Base-by-base conservation (phyloP, 1,284 basidiomycete species). In the Coniophora puteana region DNA sequence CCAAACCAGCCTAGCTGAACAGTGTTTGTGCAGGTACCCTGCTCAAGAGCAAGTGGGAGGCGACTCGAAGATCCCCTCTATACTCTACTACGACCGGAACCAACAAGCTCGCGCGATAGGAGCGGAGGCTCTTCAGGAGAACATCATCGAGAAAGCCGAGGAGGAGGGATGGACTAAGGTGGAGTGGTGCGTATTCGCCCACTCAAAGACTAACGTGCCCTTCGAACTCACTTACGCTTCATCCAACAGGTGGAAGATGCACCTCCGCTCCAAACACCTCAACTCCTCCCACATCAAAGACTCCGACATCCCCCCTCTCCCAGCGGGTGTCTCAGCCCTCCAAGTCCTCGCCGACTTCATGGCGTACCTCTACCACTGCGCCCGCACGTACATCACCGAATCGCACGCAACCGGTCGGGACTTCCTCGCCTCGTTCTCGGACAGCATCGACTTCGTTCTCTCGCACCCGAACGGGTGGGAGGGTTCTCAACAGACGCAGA, bases 11-110 rank as follows among this genome's bases (percentile, higher is more conserved):
- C 4, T 18, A 2, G 27, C 17, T 14, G 16, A 33, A 8, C 41
- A 32, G 34, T n/a, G 0, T 14, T 5, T 7, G 22, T 4, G 34
- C 46, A 78, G 75, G 34, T 78, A 71, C 40, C 76, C 75, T 12
- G 72, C 68, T 8, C 75, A 76, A 47, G 71, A 74, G 37, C 67
- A 70, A 50, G 64, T 71, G 27, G 74, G 72, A 4, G 72, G 74
- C 38, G 68, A 71, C 51, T 72, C 71, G 34, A 78, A 78, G 55
- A 76, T 78, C 47, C 74, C 76, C n/a, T 68, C 76, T 3, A 64
- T 77, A 28, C 60, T 74, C 41, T 77, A 68, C 53, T 78, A 78
- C 45, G 72, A 78, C 47, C 31, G 43, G 14, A 46, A 56, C 4
- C 71, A 72, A 2, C 47, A 44, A n/a, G 57, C 73, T 51, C 65